Conservation (phyloP, 2,329 filamentous ascomycete species). For the Ceratocystis lukuohia region DNA sequence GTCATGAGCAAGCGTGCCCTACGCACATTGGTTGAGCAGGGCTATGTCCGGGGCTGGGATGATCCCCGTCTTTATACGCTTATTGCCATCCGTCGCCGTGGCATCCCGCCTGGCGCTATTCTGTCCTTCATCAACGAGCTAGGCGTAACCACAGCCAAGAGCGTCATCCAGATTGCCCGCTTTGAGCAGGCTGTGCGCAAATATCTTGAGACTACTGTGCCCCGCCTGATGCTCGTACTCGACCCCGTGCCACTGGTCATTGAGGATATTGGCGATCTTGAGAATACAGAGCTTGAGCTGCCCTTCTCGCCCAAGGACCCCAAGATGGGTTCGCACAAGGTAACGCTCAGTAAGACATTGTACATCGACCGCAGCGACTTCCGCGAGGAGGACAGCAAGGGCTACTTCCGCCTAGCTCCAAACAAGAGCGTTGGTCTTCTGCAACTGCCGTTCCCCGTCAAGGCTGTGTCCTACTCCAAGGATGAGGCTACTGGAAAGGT, state of each 20-base stretch:
- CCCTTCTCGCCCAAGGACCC: conserved; percentile 77
- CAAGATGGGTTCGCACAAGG: conserved; percentile 45
- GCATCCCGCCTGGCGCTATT: conserved; percentile 77
- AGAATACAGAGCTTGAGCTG: conserved; percentile 47
- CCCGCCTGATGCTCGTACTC: conserved; percentile 76
- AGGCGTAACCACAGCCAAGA: conserved; percentile 71
- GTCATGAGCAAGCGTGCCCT: conserved; percentile 81
- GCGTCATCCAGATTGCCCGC: conserved; percentile 65
- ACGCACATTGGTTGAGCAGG: conserved; percentile 60
- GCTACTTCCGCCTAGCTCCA: conserved; percentile 70
- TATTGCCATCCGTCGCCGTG: conserved; percentile 68
- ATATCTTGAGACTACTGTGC: conserved; percentile 78
- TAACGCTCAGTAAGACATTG: conserved; percentile 59
- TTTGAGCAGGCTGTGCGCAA: conserved; percentile 76
- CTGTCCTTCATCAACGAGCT: conserved; percentile 84
- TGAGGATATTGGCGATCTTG: conserved; percentile 59
- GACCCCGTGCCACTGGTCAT: conserved; percentile 75
- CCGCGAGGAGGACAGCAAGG: conserved; percentile 57
- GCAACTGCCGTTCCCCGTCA: conserved; percentile 57
- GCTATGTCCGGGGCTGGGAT: conserved; percentile 77
- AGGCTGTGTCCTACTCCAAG: conserved; percentile 55
- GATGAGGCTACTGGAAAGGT: conserved; percentile 51
- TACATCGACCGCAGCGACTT: conserved; percentile 80
- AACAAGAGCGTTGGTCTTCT: conserved; percentile 65
- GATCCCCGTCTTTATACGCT: conserved; percentile 83